Evolutionary conservation across 345 rosid genomes (phyloP).

Genomic region (Arabidopsis thaliana): DNA sequence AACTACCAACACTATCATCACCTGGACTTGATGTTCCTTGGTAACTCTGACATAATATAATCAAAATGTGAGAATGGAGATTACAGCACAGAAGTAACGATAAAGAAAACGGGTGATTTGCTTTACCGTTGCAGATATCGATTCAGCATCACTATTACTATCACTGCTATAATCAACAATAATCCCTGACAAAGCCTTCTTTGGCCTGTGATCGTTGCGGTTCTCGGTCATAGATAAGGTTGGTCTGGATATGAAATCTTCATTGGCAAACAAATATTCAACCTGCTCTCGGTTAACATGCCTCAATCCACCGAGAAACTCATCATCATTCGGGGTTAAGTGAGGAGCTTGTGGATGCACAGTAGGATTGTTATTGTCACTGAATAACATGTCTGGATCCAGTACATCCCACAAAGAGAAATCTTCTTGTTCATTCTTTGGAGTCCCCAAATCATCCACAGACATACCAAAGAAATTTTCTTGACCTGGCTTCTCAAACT

Average conservation of each 20-base stretch:
- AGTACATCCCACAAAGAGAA: neutral
- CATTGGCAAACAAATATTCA: neutral
- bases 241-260: neutral
- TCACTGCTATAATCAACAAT: slow-evolving; percentile 20
- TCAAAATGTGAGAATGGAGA: neutral
- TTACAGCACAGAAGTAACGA: neutral
- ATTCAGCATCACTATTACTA: slow-evolving; percentile 27
- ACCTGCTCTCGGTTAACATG: neutral
- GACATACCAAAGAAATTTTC: neutral
- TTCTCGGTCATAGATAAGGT: slow-evolving; percentile 4
- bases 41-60: slow-evolving; percentile 36
- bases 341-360: slow-evolving; percentile 8
- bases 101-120: neutral
- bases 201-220: slow-evolving; percentile 28
- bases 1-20: slow-evolving; percentile 17
- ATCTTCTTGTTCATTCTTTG: slow-evolving; percentile 4
- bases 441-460: slow-evolving; percentile 13
- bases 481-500: slow-evolving; percentile 24
- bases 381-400: slow-evolving; percentile 1
- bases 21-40: slow-evolving; percentile 31
- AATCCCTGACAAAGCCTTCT: slow-evolving; percentile 26
- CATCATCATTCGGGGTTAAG: slow-evolving; percentile 9
- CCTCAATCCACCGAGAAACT: neutral
- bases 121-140: slow-evolving; percentile 28
- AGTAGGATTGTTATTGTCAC: neutral